Conservation (phyloP, 164 flowering plant species). For the Dillenia turbinata region DNA sequence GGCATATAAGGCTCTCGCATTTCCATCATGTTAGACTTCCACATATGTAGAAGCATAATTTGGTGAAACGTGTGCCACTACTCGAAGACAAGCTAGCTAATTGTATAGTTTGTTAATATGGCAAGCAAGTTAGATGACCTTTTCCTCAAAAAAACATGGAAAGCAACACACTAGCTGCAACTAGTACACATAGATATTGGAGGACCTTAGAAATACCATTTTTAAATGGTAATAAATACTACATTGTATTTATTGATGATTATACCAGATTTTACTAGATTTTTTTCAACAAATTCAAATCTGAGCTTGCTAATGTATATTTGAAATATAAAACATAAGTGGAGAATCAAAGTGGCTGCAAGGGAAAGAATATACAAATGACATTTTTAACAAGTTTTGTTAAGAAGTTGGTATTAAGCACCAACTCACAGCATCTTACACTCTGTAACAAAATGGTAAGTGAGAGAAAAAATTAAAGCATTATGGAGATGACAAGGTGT, state of each 20-base stretch:
- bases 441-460: neutral
- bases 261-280: constrained; percentile 13
- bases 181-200: constrained; percentile 9
- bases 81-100: neutral
- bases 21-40: neutral
- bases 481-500: constrained; percentile 3
- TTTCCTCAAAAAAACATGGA: constrained; percentile 6
- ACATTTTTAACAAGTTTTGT: neutral
- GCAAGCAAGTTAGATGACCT: constrained; percentile 12
- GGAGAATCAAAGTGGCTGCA: neutral
- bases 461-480: neutral
- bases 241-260: constrained; percentile 16
- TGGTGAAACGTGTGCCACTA: neutral
- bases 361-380: neutral
- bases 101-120: constrained; percentile 8
- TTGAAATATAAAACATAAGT: neutral
- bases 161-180: constrained; percentile 7
- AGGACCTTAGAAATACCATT: constrained; percentile 6
- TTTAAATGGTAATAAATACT: constrained; percentile 6
- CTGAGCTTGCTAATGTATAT: neutral
- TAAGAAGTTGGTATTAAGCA: neutral
- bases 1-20: constrained; percentile 9
- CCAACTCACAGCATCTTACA: neutral
- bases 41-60: neutral
- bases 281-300: constrained; percentile 9